Evolutionary conservation across 306 rosid species (phyloP), one percentile per base, ranked within the genome.

Genomic region (Pyrus betulifolia): DNA sequence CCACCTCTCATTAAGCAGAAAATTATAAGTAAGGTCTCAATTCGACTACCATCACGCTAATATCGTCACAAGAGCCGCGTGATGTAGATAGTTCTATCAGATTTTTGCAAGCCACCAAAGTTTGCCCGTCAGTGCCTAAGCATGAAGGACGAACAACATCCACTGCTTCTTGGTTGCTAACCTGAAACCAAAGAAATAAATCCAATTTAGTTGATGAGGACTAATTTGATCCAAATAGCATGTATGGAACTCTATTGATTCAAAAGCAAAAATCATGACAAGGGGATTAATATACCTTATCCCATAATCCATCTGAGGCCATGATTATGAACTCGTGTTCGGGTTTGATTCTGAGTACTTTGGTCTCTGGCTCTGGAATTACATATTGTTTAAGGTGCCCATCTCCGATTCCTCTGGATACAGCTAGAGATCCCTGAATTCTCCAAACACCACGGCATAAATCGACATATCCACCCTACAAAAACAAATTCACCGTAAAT

Each of bases 291-390:
- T 18, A 25, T 84, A 94, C 97, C 92, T 87, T 95, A 81, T 95
- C 99, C 99, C 99, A 95, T 75, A 95, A 84, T 68, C 99, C 99
- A 30, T 95, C 99, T 1, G 99, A 95, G 77, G 97, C 99, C 82
- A 95, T 81, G 77, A 95, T 89, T 76, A 95, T 63, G 76, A 95
- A 89, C 86, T 95, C 99, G 64, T 90, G 87, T 42, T 88, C 88
- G 30, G 93, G 85, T 81, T 83, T 81, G 71, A 95, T 86, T n/a
- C 68, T 71, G 72, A 95, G 73, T 46, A 88, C 82, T 78, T 76
- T 91, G 51, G 89, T 95, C 79, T 92, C 99, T 13, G 99, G 99
- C 74, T 92, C 99, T 3, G 99, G 93, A 8, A 80, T 92, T 62
- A 95, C 92, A 93, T 90, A 95, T 68, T 87, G 84, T 80, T 95